A percentile compares a stretch with the other conserved stretches of the same genome.
Conservation (phyloP, 148 eudicot species). For the Nepenthes mirabilis region DNA sequence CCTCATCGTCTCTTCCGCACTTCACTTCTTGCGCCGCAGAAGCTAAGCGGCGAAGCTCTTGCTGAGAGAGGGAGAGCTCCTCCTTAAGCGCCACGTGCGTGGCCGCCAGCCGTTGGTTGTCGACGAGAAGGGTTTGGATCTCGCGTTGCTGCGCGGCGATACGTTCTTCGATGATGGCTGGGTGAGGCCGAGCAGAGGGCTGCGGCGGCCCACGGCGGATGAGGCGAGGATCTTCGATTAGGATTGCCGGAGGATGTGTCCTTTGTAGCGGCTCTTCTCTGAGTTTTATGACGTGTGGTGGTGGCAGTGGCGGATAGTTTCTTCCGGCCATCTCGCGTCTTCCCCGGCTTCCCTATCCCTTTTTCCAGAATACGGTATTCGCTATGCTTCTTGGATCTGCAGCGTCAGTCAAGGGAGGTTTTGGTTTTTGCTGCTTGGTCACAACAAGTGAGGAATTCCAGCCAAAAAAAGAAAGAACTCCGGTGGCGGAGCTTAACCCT, state of each 20-base stretch:
- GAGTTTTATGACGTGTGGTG: background rate
- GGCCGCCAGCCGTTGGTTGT: constrained; percentile 44
- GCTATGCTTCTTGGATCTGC: too few species aligned
- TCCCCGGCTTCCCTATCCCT: background rate
- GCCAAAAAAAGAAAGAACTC: too few species aligned
- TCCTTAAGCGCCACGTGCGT: constrained; percentile 51
- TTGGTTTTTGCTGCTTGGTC: too few species aligned
- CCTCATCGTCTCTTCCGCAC: constrained; percentile 34
- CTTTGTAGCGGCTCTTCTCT: constrained; percentile 4
- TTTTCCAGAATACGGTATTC: background rate
- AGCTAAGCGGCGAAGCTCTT: constrained; percentile 35
- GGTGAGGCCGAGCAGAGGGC: constrained; percentile 14
- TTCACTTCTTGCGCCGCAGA: constrained; percentile 30
- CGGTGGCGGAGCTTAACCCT: too few species aligned
- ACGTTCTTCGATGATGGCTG: constrained; percentile 19
- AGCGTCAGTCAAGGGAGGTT: too few species aligned
- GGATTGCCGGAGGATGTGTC: background rate
- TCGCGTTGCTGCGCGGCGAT: constrained; percentile 29
- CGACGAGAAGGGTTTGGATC: constrained; percentile 40
- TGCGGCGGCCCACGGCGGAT: constrained; percentile 2
- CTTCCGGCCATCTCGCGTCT: constrained; percentile 33
- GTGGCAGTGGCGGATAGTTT: constrained; percentile 21
- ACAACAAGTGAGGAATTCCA: too few species aligned
- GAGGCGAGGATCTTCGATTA: constrained; percentile 17
- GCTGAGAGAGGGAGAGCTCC: constrained; percentile 45